Evolutionary conservation across 1,284 basidiomycete species (phyloP).

Genomic region (Pholiota adiposa): DNA sequence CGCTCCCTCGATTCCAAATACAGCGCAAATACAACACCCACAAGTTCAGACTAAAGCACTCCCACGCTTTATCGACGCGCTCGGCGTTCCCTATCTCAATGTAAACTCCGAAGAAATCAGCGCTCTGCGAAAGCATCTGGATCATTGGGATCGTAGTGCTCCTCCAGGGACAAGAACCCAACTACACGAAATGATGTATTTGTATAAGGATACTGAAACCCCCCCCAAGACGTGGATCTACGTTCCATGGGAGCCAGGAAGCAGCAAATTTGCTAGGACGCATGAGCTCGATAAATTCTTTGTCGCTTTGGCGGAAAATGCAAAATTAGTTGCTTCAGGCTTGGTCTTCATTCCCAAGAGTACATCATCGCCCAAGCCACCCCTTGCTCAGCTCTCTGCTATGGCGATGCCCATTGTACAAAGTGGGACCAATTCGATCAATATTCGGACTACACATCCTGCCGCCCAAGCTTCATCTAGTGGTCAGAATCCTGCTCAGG

Average conservation of each 20-base stretch:
- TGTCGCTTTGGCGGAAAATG: background rate
- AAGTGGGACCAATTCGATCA: background rate
- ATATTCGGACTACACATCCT: background rate
- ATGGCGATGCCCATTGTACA: background rate
- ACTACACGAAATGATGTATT: background rate
- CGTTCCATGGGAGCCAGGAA: background rate
- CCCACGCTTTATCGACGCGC: background rate
- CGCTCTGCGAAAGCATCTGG: background rate
- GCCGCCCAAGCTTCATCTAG: background rate
- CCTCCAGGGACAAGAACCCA: background rate
- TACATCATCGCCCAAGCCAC: background rate
- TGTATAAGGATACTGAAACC: conserved; percentile 1
- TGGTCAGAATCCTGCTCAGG: background rate
- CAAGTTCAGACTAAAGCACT: background rate
- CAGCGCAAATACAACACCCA: background rate
- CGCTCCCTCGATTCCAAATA: background rate
- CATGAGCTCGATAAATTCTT: conserved; percentile 7
- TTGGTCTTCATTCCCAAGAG: background rate
- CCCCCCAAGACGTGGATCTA: conserved; percentile 5
- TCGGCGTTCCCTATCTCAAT: conserved; percentile 1
- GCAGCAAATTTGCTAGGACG: background rate
- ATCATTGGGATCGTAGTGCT: background rate
- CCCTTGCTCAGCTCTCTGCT: background rate
- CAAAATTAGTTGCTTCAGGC: background rate
- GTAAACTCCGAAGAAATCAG: background rate